phyloP scores from a whole-genome alignment of 306 rosid genomes.

The Sicyos baderoa region DNA sequence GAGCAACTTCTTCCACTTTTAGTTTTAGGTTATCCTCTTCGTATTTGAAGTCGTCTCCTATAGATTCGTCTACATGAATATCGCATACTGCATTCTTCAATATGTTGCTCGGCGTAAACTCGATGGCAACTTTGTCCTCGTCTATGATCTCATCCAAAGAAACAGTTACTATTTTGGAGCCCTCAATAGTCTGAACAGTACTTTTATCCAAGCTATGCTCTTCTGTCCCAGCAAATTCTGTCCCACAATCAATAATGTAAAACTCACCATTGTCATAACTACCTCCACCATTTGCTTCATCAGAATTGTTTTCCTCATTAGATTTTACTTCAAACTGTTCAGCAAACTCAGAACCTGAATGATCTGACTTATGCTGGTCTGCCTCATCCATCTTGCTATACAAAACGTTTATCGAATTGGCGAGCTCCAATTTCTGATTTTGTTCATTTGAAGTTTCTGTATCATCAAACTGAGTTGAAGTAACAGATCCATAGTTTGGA shows the following conservation, averaged over 20 bases:
- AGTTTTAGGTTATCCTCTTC: conserved; percentile 25
- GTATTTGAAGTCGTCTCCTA: conserved; percentile 21
- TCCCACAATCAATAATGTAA: conserved; percentile 49
- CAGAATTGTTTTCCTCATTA: conserved; percentile 23
- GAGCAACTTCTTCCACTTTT: conserved; percentile 24
- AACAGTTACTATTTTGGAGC: conserved; percentile 37
- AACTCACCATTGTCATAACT: conserved; percentile 37
- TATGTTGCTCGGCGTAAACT: conserved; percentile 23
- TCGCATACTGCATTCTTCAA: conserved; percentile 19
- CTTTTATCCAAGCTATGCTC: conserved; percentile 32
- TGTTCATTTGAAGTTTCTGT: conserved; percentile 28
- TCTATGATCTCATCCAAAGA: conserved; percentile 36
- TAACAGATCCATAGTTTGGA: neutral
- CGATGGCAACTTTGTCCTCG: conserved; percentile 30
- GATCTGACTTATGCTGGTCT: conserved; percentile 25
- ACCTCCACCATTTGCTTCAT: conserved; percentile 34
- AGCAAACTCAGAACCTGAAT: conserved; percentile 26
- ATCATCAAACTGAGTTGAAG: conserved; percentile 37
- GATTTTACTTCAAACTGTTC: conserved; percentile 25
- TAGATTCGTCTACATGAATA: conserved; percentile 23
- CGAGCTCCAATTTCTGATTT: conserved; percentile 42
- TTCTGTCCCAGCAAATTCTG: conserved; percentile 39
- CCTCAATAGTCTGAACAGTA: conserved; percentile 27
- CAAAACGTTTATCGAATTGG: conserved; percentile 48
- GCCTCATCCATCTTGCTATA: conserved; percentile 55